Conservation (phyloP, 1,139 yeast genomes). For the Pichia sp. region DNA sequence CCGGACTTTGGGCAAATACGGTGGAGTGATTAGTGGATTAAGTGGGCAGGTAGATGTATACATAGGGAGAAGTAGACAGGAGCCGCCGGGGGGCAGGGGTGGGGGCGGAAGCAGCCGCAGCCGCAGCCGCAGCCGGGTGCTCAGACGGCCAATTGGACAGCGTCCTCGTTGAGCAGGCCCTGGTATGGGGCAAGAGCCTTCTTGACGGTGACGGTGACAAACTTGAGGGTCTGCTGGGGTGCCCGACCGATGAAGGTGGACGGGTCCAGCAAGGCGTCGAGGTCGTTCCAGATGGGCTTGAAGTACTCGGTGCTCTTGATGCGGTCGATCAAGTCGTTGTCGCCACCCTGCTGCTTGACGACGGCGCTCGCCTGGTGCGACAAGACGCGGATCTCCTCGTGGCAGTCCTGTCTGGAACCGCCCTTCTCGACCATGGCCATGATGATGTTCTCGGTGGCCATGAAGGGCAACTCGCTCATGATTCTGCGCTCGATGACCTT, state of each 20-base stretch:
- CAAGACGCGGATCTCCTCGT: conserved; percentile 93
- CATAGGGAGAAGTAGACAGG: too few relatives aligned
- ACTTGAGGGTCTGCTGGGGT: conserved; percentile 95
- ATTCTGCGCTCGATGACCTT: conserved; percentile 97
- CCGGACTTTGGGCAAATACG: too few relatives aligned
- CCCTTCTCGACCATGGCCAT: conserved; percentile 99
- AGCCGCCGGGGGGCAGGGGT: too few relatives aligned
- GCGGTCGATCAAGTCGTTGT: conserved; percentile 91
- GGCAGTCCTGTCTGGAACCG: conserved; percentile 97
- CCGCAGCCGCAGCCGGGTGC: too few relatives aligned
- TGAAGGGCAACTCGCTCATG: conserved; percentile 90
- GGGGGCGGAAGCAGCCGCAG: too few relatives aligned
- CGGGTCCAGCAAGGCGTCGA: conserved; percentile 81
- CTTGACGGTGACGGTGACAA: conserved; percentile 78
- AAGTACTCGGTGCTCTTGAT: conserved; percentile 76
- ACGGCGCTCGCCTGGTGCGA: conserved; percentile 97
- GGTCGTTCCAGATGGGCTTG: conserved; percentile 81
- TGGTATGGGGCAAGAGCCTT: conserved; percentile 73
- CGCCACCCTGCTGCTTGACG: conserved; percentile 98
- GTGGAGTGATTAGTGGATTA: too few relatives aligned
- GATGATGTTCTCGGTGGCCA: conserved; percentile 98
- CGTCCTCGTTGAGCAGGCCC: conserved; percentile 52
- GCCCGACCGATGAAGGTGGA: conserved; percentile 97
- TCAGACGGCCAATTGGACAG: conserved; percentile 62
- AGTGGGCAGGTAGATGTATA: too few relatives aligned